Evolutionary conservation across 352 stramenopile genomes (phyloP), one percentile per base, ranked within the genome.

Genomic region (Pythium chondricola): DNA sequence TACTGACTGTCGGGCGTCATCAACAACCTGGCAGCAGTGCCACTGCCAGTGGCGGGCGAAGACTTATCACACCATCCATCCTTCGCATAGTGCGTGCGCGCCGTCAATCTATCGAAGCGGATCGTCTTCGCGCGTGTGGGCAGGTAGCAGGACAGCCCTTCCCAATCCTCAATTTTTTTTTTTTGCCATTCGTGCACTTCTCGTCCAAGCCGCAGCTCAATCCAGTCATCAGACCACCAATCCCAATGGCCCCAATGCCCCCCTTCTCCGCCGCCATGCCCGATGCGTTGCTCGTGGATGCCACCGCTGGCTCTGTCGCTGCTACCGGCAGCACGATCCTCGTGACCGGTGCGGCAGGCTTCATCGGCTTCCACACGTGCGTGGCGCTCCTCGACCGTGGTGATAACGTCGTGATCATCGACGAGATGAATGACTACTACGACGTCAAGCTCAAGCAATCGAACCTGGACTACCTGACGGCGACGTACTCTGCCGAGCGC

Each of bases 351-450:
- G 96, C 85, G 21, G 92, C 95, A 4, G 96, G 95, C 14, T 99
- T 99, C 67, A 98, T 99, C 51, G 96, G 95, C 18, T 97, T 92
- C 58, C 89, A 98, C 76, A 97, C 97, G 5, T 89, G 89, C 40
- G 80, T 95, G 52, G 65, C 73, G 26, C 71, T 97, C 26, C 73
- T 97, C 4, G 64, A 71, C 3, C 78, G 89, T 20, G 88, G 86
- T 29, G 85, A 97, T 47, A 67, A 90, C 43, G 95, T 99, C 22
- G 85, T 98, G 2, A 85, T 98, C 41, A 75, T 99, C 20, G 97
- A 99, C 61, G 96, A 99, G 74, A 74, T 99, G 44, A 99, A 99
- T 64, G 93, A 98, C 63, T 99, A 99, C 70, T 99, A 99, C 67
- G 94, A 99, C 64, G 85, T 98, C n/a, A 58, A 67, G 43, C 89